A percentile compares a stretch with the other conserved stretches of the same genome.
These are phyloP conservation scores for Pelargonium australe DNA, from an alignment of 441 rosid species.

Conservation along the genomic window DNA sequence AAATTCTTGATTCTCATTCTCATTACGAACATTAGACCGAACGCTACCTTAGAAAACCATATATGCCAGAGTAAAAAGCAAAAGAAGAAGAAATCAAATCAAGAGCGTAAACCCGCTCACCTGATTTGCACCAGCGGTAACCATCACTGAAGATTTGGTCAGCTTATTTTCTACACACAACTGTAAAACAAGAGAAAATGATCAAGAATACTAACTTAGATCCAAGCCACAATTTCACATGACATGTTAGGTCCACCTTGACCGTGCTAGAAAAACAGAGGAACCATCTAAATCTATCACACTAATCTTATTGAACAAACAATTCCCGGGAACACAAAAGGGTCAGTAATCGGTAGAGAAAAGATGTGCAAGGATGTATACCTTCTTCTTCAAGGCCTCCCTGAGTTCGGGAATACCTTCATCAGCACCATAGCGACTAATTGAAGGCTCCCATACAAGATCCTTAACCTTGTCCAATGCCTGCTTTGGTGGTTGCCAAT, in stretches of 20 bases:
- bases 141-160: slow-evolving; percentile 78
- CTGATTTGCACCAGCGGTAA: slow-evolving; percentile 99
- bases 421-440: slow-evolving; percentile 87
- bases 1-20: too few relatives aligned
- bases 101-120: slow-evolving; percentile 25
- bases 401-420: slow-evolving; percentile 84
- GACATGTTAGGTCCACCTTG: too few relatives aligned
- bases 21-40: too few relatives aligned
- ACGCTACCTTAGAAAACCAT: not conserved
- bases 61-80: not conserved
- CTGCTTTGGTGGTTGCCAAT: slow-evolving; percentile 86
- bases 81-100: slow-evolving; percentile 10
- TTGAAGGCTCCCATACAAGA: slow-evolving; percentile 63
- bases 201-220: not conserved
- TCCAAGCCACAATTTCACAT: not conserved
- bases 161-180: slow-evolving; percentile 66
- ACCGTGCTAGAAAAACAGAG: too few relatives aligned
- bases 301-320: too few relatives aligned
- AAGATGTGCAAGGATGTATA: slow-evolving; percentile 18
- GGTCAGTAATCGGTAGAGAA: slow-evolving; percentile 6
- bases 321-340: slow-evolving; percentile 10
- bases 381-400: slow-evolving; percentile 65
- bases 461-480: slow-evolving; percentile 80
- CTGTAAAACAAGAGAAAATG: slow-evolving; percentile 33
- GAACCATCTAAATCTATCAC: too few relatives aligned